Evolutionary conservation across 106 monocot genomes (phyloP), one percentile per base, ranked within the genome.

Genomic region (Phalaenopsis equestris): DNA sequence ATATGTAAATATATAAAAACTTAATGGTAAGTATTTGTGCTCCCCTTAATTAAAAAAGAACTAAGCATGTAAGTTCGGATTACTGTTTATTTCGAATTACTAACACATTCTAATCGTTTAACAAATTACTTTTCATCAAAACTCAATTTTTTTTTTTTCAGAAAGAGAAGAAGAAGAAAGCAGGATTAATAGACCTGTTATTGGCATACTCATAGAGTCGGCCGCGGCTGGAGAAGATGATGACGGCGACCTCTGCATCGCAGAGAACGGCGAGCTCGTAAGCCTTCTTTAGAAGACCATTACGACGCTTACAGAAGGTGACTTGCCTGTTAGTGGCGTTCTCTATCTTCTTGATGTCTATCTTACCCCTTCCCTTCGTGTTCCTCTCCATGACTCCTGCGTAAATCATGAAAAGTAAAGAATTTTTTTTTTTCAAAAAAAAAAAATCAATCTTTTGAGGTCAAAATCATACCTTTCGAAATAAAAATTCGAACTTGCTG

Each of bases 201-300:
- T 75, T 81, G 23, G 81, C 56, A 38, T 75, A 81, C 7, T 81
- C 81, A n/a, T 81, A 81, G 75, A 81, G 75, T n/a, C 81, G 75
- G 42, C 75, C 75, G 41, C 75, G 75, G 75, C 81, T 64, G 36
- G 81, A 81, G 75, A 81, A 81, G 47, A 81, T 57, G 55, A 81
- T 45, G 12, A 81, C 58, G 4, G 75, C 81, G 9, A 81, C 75
- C 61, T 81, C 81, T 14, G 81, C 81, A 41, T 81, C 81, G 45
- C 81, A 81, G 42, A 81, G 81, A 17, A 81, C 75, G 48, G 75
- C 52, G 42, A 81, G 73, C 75, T 81, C 81, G 42, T 81, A 75
- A 2, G 81, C 81, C 46, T 81, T 81, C 75, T 81, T 81, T 4
- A 81, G 73, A 15, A 81, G 75, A 1, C 81, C 81, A 16, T 81